Evolutionary conservation across 1,284 basidiomycete species (phyloP).

Genomic region (Microbotryum violaceum): DNA sequence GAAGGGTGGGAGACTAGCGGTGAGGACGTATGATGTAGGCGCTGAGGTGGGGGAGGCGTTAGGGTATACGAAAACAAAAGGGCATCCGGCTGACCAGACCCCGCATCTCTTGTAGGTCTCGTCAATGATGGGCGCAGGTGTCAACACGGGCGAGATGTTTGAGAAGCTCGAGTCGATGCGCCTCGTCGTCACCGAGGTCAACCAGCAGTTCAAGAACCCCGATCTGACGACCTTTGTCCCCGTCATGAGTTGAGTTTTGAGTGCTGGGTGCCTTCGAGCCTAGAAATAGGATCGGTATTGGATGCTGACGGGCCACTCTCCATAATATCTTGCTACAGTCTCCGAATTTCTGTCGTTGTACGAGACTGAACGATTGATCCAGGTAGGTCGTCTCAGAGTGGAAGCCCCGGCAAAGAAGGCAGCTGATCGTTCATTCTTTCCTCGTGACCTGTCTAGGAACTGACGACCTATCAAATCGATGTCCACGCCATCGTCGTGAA

Average conservation of each 20-base stretch:
- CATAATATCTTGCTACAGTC: conserved; percentile 41
- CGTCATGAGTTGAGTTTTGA: conserved; percentile 27
- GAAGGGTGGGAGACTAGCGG: background rate
- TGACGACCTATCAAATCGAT: conserved; percentile 94
- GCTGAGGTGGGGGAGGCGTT: background rate
- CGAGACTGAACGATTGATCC: conserved; percentile 94
- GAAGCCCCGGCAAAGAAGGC: too few species aligned
- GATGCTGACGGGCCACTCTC: too few species aligned
- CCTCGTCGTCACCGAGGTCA: conserved; percentile 94
- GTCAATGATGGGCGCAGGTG: conserved; percentile 83
- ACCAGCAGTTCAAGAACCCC: conserved; percentile 98
- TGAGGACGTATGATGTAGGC: background rate
- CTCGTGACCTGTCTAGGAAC: conserved; percentile 47
- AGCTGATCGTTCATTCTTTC: too few species aligned
- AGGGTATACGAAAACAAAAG: background rate
- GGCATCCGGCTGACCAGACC: conserved; percentile 1
- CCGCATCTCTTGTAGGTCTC: conserved; percentile 58
- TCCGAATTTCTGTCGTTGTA: conserved; percentile 71
- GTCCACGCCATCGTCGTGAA: conserved; percentile 99
- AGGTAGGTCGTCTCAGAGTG: conserved; percentile 39
- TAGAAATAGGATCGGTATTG: too few species aligned
- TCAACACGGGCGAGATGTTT: conserved; percentile 73
- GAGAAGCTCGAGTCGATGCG: conserved; percentile 96
- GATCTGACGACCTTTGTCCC: conserved; percentile 74
- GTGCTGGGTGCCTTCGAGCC: too few species aligned